Evolutionary conservation across 1,284 basidiomycete species (phyloP), one percentile per base, ranked within the genome.

Genomic region (Tilletia horrida): DNA sequence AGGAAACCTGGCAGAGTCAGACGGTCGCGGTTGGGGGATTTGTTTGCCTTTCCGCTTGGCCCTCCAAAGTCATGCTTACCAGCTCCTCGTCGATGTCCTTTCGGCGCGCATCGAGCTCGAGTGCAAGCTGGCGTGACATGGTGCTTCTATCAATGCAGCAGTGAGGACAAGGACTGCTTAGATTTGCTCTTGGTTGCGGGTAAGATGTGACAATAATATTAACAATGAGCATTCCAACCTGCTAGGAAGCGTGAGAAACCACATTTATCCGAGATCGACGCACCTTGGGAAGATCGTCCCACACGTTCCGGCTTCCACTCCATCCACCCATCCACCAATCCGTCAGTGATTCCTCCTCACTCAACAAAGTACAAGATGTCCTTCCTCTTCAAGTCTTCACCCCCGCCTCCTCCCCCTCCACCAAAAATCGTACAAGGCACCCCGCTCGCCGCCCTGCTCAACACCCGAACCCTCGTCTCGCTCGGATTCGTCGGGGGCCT

Each of bases 401-500:
- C 50, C 11, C 45, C 61, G 4, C 45, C 61, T 31, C 23, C 62
- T 42, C 40, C 40, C 8, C 50, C 62, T 7, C 50, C 50, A 7
- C 21, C 27, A 13, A 3, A 14, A n/a, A 27, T 18, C 25, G 7
- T 35, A 31, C 18, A 57, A 21, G 11, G 35, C 25, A 45, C 25
- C 18, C 67, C 25, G 0, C 72, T 73, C 69, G 67, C 70, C 6
- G 71, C 70, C 3, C 67, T 71, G 40, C 71, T 74, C 44, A 73
- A 67, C 63, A 50, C 64, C 1, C 73, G 74, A 57, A 70, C 73
- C 3, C 68, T 69, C 9, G 61, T 71, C 47, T 74, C 74, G 40
- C 66, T 74, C 45, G 70, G 69, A 47, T 76, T 71, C 55, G 74
- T 76, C 44, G 69, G n/a, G 18, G 63, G 59, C 13, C 72, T 76